Conservation (phyloP, 1,284 basidiomycete genomes). For the Marasmius sp. region DNA sequence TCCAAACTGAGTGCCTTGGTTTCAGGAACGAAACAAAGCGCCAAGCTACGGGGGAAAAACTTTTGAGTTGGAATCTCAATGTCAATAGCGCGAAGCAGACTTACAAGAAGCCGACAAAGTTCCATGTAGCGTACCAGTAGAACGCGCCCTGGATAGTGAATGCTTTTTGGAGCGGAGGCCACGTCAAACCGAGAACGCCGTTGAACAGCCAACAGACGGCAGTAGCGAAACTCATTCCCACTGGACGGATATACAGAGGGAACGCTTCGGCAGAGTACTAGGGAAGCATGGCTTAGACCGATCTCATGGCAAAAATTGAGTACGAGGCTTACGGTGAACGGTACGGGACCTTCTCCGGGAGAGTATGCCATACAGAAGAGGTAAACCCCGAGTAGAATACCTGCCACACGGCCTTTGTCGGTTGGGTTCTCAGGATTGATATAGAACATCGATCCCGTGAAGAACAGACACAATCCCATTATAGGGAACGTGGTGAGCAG, state of each 20-base stretch:
- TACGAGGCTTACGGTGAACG: conserved; percentile 51
- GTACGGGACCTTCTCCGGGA: conserved; percentile 79
- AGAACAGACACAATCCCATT: conserved; percentile 60
- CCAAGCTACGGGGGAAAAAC: background rate
- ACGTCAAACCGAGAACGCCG: background rate
- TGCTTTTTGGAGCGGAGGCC: background rate
- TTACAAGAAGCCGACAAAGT: conserved; percentile 1
- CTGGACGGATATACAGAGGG: conserved; percentile 69
- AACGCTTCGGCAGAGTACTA: conserved; percentile 68
- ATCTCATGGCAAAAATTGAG: background rate
- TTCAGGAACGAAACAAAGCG: conserved; percentile 1
- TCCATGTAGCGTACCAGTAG: conserved; percentile 7
- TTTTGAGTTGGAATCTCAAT: background rate
- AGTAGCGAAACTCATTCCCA: conserved; percentile 71
- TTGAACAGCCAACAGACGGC: conserved; percentile 61
- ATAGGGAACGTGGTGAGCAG: conserved; percentile 62
- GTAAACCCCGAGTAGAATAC: conserved; percentile 62
- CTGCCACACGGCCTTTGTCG: conserved; percentile 40
- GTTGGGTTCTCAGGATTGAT: conserved; percentile 17
- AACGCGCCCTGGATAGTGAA: conserved; percentile 7
- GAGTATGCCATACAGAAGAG: conserved; percentile 63
- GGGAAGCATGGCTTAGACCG: background rate
- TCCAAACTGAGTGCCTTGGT: conserved; percentile 6
- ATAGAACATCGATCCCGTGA: conserved; percentile 56
- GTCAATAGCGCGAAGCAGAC: background rate